Conservation (phyloP, 2,329 filamentous ascomycete genomes). For the Fusarium sp. region DNA sequence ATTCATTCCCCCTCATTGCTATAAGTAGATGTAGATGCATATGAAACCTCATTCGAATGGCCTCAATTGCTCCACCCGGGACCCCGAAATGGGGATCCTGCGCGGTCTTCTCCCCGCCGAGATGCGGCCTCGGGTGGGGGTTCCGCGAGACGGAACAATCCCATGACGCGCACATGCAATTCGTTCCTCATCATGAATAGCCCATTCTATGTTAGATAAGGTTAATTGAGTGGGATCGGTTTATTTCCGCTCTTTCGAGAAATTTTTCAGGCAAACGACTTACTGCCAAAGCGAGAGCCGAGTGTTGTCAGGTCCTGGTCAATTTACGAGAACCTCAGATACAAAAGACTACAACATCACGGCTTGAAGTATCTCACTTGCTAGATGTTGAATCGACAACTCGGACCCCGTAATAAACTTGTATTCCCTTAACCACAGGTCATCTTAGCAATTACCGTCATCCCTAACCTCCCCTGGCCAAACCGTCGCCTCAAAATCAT, state of each 20-base stretch:
- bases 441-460: slow-evolving; percentile 29
- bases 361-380: slow-evolving; percentile 3
- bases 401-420: slow-evolving; percentile 29
- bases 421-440: slow-evolving; percentile 27
- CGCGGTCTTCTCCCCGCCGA: slow-evolving; percentile 5
- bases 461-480: slow-evolving; percentile 2
- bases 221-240: slow-evolving; percentile 7
- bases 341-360: neutral
- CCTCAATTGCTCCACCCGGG: slow-evolving; percentile 22
- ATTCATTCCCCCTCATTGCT: slow-evolving; percentile 36
- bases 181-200: slow-evolving; percentile 1
- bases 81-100: slow-evolving; percentile 12
- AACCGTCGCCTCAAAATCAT: slow-evolving; percentile 24
- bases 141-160: slow-evolving; percentile 18
- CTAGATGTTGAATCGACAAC: neutral
- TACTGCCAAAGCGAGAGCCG: neutral
- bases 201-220: slow-evolving; percentile 6
- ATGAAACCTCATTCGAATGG: slow-evolving; percentile 12
- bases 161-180: slow-evolving; percentile 44
- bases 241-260: neutral
- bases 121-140: slow-evolving; percentile 34
- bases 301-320: neutral
- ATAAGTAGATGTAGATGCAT: slow-evolving; percentile 23
- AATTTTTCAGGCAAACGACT: neutral
- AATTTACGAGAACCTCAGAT: neutral